Evolutionary conservation across 257 asterid genomes (phyloP), one percentile per base, ranked within the genome.

Genomic region (Cruciata laevipes): DNA sequence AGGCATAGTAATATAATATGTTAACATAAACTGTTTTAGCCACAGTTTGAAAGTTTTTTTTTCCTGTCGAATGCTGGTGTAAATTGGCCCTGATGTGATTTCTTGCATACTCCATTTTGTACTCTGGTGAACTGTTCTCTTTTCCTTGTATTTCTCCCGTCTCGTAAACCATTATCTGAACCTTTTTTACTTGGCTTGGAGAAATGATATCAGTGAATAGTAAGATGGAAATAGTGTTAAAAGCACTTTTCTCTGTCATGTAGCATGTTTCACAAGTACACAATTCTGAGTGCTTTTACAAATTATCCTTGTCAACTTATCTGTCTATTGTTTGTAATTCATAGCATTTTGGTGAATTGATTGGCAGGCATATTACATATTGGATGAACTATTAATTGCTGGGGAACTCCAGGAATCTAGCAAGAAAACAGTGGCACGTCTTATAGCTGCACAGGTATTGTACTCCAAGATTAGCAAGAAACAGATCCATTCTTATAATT

Each of bases 371-470:
- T 94, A 94, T 78, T 90, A 88, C 69, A 81, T 90, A 74, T 74
- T 94, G 95, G 99, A 94, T 67, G 99, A 94, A 81, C 72, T 94
- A 65, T 74, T 94, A 77, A 90, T 94, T 68, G 99, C 97, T 69
- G 99, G 97, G 71, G 99, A 94, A 72, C 99, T 90, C 68, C 99
- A 94, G 80, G 99, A 94, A 76, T 84, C 99, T 1, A 94, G 97
- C 86, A 94, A 94, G 88, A 94, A 90, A 85, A 88, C 96, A n/a
- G 92, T 90, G 64, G 97, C 96, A 13, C 96, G 97, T 49, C 83
- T 88, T 70, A 80, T 90, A 70, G 99, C 97, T 82, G 96, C 99
- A 9, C 97, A 94, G 89, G 99, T 90, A 58, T 49, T 62, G 31
- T 25, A 32, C 65, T 56, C 68, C 38, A 7, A 55, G 44, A 27